Evolutionary conservation across 169 alveolate genomes (phyloP).

Genomic region (Babesia caballi): DNA sequence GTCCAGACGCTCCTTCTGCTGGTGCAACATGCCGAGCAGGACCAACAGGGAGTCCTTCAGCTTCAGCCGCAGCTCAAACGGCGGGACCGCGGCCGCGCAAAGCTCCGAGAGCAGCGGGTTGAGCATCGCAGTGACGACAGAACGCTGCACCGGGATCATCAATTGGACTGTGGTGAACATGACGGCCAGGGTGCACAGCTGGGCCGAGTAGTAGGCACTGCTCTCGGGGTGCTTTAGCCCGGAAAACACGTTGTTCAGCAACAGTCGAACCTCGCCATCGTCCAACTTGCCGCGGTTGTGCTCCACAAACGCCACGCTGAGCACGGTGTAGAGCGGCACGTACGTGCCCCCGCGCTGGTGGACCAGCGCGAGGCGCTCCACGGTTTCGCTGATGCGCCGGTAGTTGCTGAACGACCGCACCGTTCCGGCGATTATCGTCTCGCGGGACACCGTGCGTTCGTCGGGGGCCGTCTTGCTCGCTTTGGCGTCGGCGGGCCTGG

Average conservation of each 20-base stretch:
- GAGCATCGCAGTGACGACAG: slow-evolving; percentile 13
- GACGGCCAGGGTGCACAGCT: slow-evolving; percentile 45
- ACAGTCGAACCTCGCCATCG: slow-evolving; percentile 33
- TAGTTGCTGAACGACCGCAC: slow-evolving; percentile 16
- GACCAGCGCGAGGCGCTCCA: not conserved
- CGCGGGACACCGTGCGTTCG: slow-evolving; percentile 9
- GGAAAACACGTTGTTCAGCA: slow-evolving; percentile 22
- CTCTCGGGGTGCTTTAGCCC: slow-evolving; percentile 21
- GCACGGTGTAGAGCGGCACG: slow-evolving; percentile 27
- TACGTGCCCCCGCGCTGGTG: slow-evolving; percentile 22
- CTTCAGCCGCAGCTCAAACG: not conserved
- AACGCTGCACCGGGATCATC: slow-evolving; percentile 29
- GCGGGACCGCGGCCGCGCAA: not conserved
- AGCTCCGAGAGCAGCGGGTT: not conserved
- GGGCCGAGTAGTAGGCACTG: slow-evolving; percentile 13
- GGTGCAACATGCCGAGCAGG: slow-evolving; percentile 19
- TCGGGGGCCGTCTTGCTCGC: not conserved
- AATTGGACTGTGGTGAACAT: slow-evolving; percentile 14
- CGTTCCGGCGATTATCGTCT: slow-evolving; percentile 25
- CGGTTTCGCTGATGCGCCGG: slow-evolving; percentile 16
- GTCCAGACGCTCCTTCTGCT: slow-evolving; percentile 50
- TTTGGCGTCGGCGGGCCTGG: not conserved
- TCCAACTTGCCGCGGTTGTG: slow-evolving; percentile 22
- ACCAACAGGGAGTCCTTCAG: slow-evolving; percentile 32
- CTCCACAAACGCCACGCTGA: slow-evolving; percentile 32